Evolutionary conservation across 371 early-diverging fungal species (phyloP).

Genomic region (Gilbertella persicaria): DNA sequence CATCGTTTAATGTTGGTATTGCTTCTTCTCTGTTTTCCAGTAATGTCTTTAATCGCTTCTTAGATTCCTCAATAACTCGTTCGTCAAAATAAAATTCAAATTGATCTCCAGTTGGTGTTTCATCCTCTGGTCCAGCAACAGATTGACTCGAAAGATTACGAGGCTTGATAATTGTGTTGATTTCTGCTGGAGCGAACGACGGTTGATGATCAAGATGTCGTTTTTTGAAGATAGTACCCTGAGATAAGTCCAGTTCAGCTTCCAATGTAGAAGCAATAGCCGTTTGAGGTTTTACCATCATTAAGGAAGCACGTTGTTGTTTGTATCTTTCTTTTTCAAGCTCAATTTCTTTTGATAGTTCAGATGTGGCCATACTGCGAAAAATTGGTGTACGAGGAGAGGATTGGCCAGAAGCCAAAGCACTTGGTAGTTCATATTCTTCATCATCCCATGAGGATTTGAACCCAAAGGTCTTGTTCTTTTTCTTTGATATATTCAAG

Average conservation of each 20-base stretch:
- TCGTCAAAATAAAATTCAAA: no score
- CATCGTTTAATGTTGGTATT: no score
- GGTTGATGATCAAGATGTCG: slow-evolving; percentile 4
- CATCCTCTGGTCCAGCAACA: no score
- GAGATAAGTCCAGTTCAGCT: slow-evolving; percentile 31
- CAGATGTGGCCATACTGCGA: slow-evolving; percentile 1
- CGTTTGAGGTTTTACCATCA: slow-evolving; percentile 17
- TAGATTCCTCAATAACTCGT: no score
- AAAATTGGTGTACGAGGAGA: slow-evolving; percentile 31
- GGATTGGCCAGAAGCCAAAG: slow-evolving; percentile 13
- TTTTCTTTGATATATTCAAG: background rate
- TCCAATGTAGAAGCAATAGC: slow-evolving; percentile 28
- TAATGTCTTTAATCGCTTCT: no score
- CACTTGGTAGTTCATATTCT: slow-evolving; percentile 16
- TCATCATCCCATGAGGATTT: slow-evolving; percentile 22
- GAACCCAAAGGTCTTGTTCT: slow-evolving; percentile 1
- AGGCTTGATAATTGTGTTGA: no score
- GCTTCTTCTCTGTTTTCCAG: no score
- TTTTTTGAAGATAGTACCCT: slow-evolving; percentile 20
- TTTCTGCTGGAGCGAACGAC: background rate
- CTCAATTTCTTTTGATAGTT: slow-evolving; percentile 22
- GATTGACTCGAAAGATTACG: no score
- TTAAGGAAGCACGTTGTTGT: slow-evolving; percentile 20
- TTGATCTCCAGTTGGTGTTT: no score
- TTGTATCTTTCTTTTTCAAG: slow-evolving; percentile 26